Evolutionary conservation across 1,284 basidiomycete species (phyloP).

Genomic region (Fomitopsis schrenkii): DNA sequence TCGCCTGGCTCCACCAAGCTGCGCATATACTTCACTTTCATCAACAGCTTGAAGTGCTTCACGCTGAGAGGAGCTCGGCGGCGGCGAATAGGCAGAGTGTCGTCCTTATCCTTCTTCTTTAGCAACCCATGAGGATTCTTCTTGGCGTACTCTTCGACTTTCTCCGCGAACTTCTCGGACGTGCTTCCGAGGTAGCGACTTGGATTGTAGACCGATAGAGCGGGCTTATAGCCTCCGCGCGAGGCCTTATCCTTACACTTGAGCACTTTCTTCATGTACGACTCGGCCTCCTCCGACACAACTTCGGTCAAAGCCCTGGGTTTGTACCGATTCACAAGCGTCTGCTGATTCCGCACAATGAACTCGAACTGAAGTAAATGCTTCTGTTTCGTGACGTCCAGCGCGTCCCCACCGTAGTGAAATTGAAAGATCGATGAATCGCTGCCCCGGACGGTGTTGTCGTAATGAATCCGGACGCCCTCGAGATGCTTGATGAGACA

Average conservation of each 20-base stretch:
- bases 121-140: conserved; percentile 78
- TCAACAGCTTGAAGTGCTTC: conserved; percentile 72
- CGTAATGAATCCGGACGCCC: conserved; percentile 95
- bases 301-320: conserved; percentile 58
- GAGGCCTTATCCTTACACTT: conserved; percentile 62
- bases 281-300: conserved; percentile 64
- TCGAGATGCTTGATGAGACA: conserved; percentile 99
- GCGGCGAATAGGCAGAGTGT: conserved; percentile 37
- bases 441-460: conserved; percentile 95
- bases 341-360: conserved; percentile 82
- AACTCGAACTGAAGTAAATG: conserved; percentile 93
- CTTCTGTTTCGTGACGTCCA: conserved; percentile 96
- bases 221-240: conserved; percentile 63
- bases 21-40: conserved; percentile 90
- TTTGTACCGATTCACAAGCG: conserved; percentile 73
- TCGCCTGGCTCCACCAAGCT: conserved; percentile 97
- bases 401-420: conserved; percentile 93
- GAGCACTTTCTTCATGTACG: conserved; percentile 89
- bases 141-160: conserved; percentile 79
- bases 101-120: conserved; percentile 48
- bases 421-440: conserved; percentile 96
- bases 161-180: conserved; percentile 88
- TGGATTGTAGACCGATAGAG: conserved; percentile 77
- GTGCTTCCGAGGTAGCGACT: conserved; percentile 84
- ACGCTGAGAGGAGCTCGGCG: conserved; percentile 48